These are phyloP conservation scores for Penicillium diatomitis DNA, from an alignment of 495 filamentous ascomycete species.

Conservation along the genomic window DNA sequence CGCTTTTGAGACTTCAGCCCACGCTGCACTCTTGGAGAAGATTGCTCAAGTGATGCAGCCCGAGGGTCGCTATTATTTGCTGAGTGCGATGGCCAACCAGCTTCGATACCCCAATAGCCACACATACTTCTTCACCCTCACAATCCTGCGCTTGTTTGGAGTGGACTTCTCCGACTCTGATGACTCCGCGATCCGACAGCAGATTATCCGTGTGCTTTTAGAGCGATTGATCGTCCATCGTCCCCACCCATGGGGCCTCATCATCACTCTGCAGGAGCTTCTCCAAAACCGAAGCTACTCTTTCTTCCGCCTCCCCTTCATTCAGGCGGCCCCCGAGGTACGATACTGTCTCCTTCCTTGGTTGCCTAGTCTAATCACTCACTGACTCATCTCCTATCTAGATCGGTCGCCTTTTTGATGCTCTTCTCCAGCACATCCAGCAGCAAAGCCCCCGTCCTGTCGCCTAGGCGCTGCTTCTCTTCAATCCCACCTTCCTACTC, in stretches of 20 bases:
- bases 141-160: conserved; percentile 79
- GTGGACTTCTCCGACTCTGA: conserved; percentile 66
- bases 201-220: conserved; percentile 77
- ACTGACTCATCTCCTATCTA: conserved; percentile 2
- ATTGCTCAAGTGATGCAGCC: conserved; percentile 64
- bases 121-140: conserved; percentile 88
- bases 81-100: conserved; percentile 82
- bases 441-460: conserved; percentile 40
- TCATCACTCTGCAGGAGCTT: conserved; percentile 83
- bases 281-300: conserved; percentile 79
- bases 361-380: conserved; percentile 3
- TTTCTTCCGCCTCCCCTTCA: conserved; percentile 89
- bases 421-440: conserved; percentile 41
- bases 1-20: conserved; percentile 65
- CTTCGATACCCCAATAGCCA: conserved; percentile 82
- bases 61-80: conserved; percentile 74
- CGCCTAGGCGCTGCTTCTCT: conserved; percentile 20
- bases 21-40: conserved; percentile 63
- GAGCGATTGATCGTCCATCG: conserved; percentile 84
- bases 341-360: conserved; percentile 4
- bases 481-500: conserved; percentile 3
- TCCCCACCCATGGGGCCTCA: conserved; percentile 93
- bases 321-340: conserved; percentile 82
- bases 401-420: conserved; percentile 43
- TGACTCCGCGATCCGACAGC: conserved; percentile 74